A percentile compares a stretch with the other conserved stretches of the same genome.
phyloP scores from a whole-genome alignment of 176 grass and related monocot genomes.

The Aegilops speltoides region DNA sequence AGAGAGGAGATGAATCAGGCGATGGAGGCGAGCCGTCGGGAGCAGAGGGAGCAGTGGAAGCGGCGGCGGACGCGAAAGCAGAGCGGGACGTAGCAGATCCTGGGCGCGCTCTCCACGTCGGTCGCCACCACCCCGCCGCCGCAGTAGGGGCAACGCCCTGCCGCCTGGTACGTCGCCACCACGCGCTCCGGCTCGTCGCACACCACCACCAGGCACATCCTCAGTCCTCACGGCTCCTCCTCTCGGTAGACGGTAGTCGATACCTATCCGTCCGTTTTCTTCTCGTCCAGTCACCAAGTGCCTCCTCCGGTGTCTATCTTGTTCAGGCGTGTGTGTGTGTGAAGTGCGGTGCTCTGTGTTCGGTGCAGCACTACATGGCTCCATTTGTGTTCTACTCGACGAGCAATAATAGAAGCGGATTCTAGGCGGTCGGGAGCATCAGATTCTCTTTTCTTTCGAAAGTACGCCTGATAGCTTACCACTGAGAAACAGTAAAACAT shows the following conservation, averaged over 20 bases:
- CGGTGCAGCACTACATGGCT: background rate
- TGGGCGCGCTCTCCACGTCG: slow-evolving; percentile 61
- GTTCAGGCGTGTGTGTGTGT: background rate
- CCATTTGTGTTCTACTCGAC: background rate
- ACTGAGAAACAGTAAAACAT: too few species aligned
- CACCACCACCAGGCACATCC: slow-evolving; percentile 65
- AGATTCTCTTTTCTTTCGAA: background rate
- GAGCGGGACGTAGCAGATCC: slow-evolving; percentile 58
- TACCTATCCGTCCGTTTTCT: background rate
- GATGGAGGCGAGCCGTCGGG: slow-evolving; percentile 39
- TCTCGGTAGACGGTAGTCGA: too few species aligned
- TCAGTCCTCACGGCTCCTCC: background rate
- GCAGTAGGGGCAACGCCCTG: slow-evolving; percentile 70
- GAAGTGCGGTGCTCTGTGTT: background rate
- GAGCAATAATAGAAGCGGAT: background rate
- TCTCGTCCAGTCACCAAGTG: background rate
- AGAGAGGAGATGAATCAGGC: background rate
- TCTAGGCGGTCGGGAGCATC: background rate
- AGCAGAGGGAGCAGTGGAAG: slow-evolving; percentile 61
- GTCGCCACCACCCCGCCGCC: slow-evolving; percentile 47
- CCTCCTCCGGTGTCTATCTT: background rate
- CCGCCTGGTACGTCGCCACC: slow-evolving; percentile 48
- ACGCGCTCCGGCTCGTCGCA: slow-evolving; percentile 69
- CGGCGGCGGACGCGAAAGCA: slow-evolving; percentile 59
- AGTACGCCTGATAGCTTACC: too few species aligned